phyloP scores from a whole-genome alignment of 108 stramenopile genomes.

The Cyclotella atomus region DNA sequence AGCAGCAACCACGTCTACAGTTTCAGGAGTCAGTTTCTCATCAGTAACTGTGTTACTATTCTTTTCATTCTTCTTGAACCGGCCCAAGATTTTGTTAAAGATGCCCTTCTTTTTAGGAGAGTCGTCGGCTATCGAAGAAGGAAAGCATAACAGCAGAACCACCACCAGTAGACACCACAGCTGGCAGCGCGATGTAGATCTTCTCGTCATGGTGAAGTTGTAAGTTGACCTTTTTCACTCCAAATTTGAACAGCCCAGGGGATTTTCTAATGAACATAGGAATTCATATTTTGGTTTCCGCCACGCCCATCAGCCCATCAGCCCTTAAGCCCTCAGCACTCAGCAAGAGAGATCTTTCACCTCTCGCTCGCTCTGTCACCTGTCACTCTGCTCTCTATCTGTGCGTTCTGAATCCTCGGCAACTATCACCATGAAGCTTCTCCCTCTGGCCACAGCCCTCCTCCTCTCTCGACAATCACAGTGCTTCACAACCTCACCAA shows the following conservation, averaged over 20 bases:
- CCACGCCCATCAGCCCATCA: too few species aligned
- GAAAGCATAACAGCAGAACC: not conserved
- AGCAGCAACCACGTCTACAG: not conserved
- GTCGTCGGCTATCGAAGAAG: not conserved
- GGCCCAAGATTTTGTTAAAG: not conserved
- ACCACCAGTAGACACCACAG: not conserved
- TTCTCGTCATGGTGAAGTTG: too few species aligned
- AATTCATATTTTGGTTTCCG: too few species aligned
- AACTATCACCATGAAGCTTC: slow-evolving; percentile 5
- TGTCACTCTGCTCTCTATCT: too few species aligned
- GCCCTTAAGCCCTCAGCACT: too few species aligned
- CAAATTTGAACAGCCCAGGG: too few species aligned
- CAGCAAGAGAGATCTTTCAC: too few species aligned
- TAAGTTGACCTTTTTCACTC: too few species aligned
- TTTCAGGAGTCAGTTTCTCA: not conserved
- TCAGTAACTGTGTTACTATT: not conserved
- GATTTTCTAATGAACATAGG: too few species aligned
- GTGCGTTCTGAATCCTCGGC: too few species aligned
- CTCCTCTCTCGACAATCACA: not conserved
- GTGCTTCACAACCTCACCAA: not conserved
- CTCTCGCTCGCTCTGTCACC: too few species aligned
- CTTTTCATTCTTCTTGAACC: not conserved
- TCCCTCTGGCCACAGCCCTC: not conserved
- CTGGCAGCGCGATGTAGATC: too few species aligned
- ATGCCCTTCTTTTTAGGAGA: not conserved